These are phyloP conservation scores for Heterobasidion parviporum DNA, from an alignment of 1,284 basidiomycete genomes.

Conservation along the genomic window DNA sequence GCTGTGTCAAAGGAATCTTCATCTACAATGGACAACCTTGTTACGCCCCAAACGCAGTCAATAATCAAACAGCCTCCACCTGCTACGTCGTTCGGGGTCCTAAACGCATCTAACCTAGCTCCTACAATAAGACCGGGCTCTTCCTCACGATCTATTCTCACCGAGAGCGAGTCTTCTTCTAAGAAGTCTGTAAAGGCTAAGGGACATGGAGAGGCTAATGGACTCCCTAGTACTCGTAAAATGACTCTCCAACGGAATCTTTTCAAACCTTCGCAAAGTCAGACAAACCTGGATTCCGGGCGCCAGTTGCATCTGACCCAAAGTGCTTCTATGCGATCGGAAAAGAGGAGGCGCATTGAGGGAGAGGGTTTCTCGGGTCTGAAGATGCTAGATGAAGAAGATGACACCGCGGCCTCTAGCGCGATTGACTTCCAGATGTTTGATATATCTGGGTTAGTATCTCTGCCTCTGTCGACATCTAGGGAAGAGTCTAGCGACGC, in stretches of 20 bases:
- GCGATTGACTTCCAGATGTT: conserved; percentile 24
- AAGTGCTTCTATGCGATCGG: neutral
- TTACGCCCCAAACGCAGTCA: no score
- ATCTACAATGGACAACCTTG: no score
- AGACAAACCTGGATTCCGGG: neutral
- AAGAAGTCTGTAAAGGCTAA: neutral
- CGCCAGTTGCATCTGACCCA: neutral
- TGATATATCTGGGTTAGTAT: conserved; percentile 24
- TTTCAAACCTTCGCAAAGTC: neutral
- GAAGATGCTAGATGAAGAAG: neutral
- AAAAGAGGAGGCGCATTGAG: neutral
- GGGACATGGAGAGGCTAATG: neutral
- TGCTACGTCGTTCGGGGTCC: no score
- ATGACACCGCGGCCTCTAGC: neutral
- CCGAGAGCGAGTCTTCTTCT: no score
- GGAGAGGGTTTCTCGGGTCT: neutral
- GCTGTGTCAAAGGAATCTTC: no score
- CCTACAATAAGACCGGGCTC: no score
- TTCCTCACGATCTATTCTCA: no score
- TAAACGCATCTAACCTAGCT: no score
- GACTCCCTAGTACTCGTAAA: neutral
- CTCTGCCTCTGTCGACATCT: conserved; percentile 18
- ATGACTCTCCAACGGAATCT: neutral
- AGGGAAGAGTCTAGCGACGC: neutral
- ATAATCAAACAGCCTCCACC: no score